Percentiles rank a stretch among this genome's conserved stretches.
These are phyloP conservation scores for Pseudogymnoascus sp. DNA, from an alignment of 2,329 filamentous ascomycete species.

Conservation along the genomic window DNA sequence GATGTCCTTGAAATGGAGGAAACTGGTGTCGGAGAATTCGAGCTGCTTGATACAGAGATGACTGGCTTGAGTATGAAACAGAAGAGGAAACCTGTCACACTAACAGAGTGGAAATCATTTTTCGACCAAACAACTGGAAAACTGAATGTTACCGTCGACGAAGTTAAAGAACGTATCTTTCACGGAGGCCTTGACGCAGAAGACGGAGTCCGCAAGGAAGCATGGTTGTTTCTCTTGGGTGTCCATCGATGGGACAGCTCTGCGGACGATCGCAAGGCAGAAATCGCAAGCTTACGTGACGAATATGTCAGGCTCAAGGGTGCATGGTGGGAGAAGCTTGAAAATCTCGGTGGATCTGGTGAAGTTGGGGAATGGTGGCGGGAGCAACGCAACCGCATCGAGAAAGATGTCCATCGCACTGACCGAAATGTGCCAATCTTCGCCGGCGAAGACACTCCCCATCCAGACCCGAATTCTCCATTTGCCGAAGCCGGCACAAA, in stretches of 20 bases:
- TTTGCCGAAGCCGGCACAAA: conserved; percentile 92
- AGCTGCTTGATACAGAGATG: conserved; percentile 75
- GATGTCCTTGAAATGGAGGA: conserved; percentile 93
- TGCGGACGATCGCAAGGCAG: conserved; percentile 71
- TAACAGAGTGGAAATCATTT: conserved; percentile 85
- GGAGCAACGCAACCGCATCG: conserved; percentile 91
- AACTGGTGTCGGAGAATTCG: conserved; percentile 91
- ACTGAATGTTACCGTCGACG: conserved; percentile 73
- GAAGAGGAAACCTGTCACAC: conserved; percentile 65
- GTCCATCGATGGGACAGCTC: conserved; percentile 93
- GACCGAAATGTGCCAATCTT: conserved; percentile 94
- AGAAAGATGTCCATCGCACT: conserved; percentile 97
- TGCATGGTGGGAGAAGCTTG: conserved; percentile 89
- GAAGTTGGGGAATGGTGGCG: conserved; percentile 94
- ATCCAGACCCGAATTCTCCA: conserved; percentile 90
- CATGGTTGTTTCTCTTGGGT: conserved; percentile 88
- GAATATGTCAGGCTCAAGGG: conserved; percentile 92
- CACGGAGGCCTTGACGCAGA: conserved; percentile 85
- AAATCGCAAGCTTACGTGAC: conserved; percentile 78
- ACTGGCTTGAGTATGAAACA: conserved; percentile 69
- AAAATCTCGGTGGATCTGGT: conserved; percentile 70
- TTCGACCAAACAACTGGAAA: conserved; percentile 72
- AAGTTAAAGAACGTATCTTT: conserved; percentile 96
- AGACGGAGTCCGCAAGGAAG: conserved; percentile 90
- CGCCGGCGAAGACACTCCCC: conserved; percentile 89